Evolutionary conservation across 2,329 filamentous ascomycete species (phyloP).

Genomic region (Cladophialophora bantiana): DNA sequence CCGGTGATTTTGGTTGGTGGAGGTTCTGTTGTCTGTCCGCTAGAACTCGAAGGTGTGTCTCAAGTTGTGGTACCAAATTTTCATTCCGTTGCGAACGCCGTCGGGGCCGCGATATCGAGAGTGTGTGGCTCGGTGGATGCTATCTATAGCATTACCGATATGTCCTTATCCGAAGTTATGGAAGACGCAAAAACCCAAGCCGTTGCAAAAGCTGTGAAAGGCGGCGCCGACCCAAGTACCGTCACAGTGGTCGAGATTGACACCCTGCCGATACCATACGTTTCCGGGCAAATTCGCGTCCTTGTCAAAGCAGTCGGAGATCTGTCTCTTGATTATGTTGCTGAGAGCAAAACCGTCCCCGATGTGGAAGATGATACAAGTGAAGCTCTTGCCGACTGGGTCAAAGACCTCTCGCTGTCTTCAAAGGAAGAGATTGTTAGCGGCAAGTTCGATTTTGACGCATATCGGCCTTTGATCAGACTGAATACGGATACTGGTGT

Average conservation of each 20-base stretch:
- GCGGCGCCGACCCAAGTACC: constrained; percentile 25
- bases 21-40: constrained; percentile 61
- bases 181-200: constrained; percentile 39
- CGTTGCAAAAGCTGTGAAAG: constrained; percentile 32
- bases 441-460: constrained; percentile 42
- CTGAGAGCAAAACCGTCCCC: constrained; percentile 30
- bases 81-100: constrained; percentile 65
- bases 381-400: neutral
- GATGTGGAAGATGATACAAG: constrained; percentile 36
- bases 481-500: constrained; percentile 49
- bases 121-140: constrained; percentile 61
- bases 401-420: neutral
- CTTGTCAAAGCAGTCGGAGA: constrained; percentile 51
- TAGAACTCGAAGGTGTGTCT: constrained; percentile 58
- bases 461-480: constrained; percentile 52
- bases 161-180: constrained; percentile 39
- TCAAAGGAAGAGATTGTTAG: constrained; percentile 16
- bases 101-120: constrained; percentile 66
- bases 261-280: constrained; percentile 47
- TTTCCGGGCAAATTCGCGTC: constrained; percentile 44
- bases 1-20: constrained; percentile 65
- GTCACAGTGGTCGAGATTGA: constrained; percentile 46
- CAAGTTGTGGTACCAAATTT: constrained; percentile 57
- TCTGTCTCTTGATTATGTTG: constrained; percentile 40
- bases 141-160: constrained; percentile 50